Conservation (phyloP, 225 moss, liverwort and hornwort species). For the Lunularia cruciata region DNA sequence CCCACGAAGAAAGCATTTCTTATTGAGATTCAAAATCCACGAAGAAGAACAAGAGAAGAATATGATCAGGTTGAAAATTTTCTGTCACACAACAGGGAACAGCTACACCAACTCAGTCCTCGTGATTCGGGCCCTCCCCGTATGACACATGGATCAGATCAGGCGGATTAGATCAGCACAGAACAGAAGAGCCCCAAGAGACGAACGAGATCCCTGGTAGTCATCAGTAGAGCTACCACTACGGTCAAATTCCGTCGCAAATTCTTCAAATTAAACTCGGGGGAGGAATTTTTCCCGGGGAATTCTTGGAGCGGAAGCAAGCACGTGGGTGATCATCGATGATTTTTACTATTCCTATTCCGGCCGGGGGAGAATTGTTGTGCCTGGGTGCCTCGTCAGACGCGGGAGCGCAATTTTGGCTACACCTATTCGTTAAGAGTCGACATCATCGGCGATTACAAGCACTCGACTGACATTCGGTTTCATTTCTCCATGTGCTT, state of each 20-base stretch:
- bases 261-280: too few relatives aligned
- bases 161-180: too few relatives aligned
- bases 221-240: too few relatives aligned
- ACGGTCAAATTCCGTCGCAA: too few relatives aligned
- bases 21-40: constrained; percentile 1
- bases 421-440: constrained; percentile 2
- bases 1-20: not conserved
- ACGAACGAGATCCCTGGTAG: too few relatives aligned
- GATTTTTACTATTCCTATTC: constrained; percentile 1
- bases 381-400: not conserved
- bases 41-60: too few relatives aligned
- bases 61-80: constrained; percentile 15
- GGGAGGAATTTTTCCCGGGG: too few relatives aligned
- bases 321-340: constrained; percentile 13
- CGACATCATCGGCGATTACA: not conserved
- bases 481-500: constrained; percentile 17
- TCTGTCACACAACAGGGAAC: constrained; percentile 20
- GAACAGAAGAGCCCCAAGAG: too few relatives aligned
- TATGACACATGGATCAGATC: too few relatives aligned
- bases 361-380: too few relatives aligned
- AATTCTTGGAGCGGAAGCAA: constrained; percentile 12
- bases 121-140: constrained; percentile 9
- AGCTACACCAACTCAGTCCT: constrained; percentile 12
- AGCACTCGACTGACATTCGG: constrained; percentile 8
- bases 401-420: not conserved